phyloP scores from a whole-genome alignment of 1,284 basidiomycete genomes.

The Pulchroboletus neoregius region DNA sequence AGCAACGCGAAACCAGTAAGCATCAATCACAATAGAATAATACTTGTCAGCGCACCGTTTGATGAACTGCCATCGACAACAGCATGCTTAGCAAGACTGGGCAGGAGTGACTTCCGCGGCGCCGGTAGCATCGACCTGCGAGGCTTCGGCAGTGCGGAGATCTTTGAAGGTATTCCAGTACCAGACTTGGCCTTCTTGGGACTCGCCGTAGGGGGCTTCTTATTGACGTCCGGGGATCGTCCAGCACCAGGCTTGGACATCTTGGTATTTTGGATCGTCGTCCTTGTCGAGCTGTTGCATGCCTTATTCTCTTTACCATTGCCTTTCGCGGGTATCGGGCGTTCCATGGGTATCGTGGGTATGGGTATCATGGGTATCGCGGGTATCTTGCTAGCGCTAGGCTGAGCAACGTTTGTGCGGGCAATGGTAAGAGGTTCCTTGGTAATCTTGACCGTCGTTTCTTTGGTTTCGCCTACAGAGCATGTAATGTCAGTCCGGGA shows the following conservation, averaged over 20 bases:
- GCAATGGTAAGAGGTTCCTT: neutral
- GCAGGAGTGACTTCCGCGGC: neutral
- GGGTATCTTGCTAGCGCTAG: constrained; percentile 10
- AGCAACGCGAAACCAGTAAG: constrained; percentile 6
- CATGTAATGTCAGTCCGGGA: neutral
- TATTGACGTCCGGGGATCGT: neutral
- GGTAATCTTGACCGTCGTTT: neutral
- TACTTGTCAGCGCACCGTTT: constrained; percentile 7
- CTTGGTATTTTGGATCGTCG: constrained; percentile 7
- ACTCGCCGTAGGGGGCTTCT: constrained; percentile 8
- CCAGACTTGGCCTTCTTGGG: constrained; percentile 4
- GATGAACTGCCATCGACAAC: neutral
- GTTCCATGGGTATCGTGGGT: constrained; percentile 8
- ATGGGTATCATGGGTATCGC: constrained; percentile 7
- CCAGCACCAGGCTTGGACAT: constrained; percentile 6
- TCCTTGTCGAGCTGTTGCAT: constrained; percentile 2
- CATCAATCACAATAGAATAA: neutral
- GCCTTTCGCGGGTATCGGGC: constrained; percentile 2
- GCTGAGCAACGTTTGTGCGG: neutral
- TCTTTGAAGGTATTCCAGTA: constrained; percentile 2
- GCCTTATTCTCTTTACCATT: constrained; percentile 23
- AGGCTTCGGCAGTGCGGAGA: constrained; percentile 1
- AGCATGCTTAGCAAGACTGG: constrained; percentile 2
- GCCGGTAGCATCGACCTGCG: constrained; percentile 10
- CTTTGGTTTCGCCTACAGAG: neutral